A percentile compares a stretch with the other conserved stretches of the same genome.
Evolutionary conservation across 169 alveolate genomes (phyloP).

Genomic region (Plasmodium yoelii): DNA sequence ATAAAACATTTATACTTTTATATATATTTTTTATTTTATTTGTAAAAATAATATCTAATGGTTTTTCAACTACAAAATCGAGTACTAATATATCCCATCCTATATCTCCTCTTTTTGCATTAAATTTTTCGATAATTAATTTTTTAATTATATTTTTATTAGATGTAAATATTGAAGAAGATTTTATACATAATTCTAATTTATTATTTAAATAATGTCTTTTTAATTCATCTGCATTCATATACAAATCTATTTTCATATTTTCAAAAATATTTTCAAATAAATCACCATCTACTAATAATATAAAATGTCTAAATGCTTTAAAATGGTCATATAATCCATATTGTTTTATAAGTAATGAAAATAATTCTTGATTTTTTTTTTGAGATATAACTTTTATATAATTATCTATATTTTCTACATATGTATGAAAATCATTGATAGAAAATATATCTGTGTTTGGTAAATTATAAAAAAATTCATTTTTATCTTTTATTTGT

Average conservation of each 20-base stretch:
- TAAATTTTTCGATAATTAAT: conserved; percentile 31
- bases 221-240: conserved; percentile 73
- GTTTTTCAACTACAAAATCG: conserved; percentile 50
- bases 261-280: conserved; percentile 65
- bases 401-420: conserved; percentile 58
- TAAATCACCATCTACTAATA: conserved; percentile 66
- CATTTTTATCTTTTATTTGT: not conserved
- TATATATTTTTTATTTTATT: conserved; percentile 40
- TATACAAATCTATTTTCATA: conserved; percentile 68
- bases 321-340: conserved; percentile 47
- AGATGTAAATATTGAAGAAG: conserved; percentile 51
- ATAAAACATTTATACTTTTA: conserved; percentile 43
- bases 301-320: conserved; percentile 66
- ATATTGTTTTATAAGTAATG: conserved; percentile 30
- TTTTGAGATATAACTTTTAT: conserved; percentile 10
- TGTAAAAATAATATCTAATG: conserved; percentile 65
- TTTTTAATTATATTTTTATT: conserved; percentile 34
- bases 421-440: conserved; percentile 16
- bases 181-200: conserved; percentile 53
- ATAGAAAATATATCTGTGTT: conserved; percentile 23
- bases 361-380: conserved; percentile 41
- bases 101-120: conserved; percentile 50
- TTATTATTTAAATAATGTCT: conserved; percentile 53
- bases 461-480: too few species aligned
- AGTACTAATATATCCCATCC: conserved; percentile 73